phyloP scores from a whole-genome alignment of 495 filamentous ascomycete genomes.

The Platismatia glauca region DNA sequence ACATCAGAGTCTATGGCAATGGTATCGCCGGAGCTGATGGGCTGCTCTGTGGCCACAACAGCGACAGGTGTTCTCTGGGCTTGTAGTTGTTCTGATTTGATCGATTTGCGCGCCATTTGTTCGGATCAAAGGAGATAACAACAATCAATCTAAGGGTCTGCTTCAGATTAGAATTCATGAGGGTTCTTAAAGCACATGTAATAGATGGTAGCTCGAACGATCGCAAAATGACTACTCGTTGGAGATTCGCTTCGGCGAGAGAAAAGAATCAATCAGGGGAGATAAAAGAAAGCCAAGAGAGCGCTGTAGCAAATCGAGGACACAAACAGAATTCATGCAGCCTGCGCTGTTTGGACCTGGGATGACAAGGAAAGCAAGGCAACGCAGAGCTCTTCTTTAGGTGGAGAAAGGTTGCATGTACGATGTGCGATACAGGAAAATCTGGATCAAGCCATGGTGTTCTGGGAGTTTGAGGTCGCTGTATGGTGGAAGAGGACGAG shows the following conservation, averaged over 20 bases:
- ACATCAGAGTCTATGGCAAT: slow-evolving; percentile 8
- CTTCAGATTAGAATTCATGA: too few species aligned
- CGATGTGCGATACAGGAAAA: neutral
- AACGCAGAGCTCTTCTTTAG: neutral
- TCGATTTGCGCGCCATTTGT: slow-evolving; percentile 13
- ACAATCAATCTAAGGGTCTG: too few species aligned
- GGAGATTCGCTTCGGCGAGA: too few species aligned
- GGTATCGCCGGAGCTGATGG: slow-evolving; percentile 13
- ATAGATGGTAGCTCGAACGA: too few species aligned
- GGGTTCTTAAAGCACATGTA: too few species aligned
- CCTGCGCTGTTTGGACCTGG: neutral
- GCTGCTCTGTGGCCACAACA: neutral
- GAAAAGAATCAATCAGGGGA: too few species aligned
- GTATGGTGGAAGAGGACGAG: neutral
- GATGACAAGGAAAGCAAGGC: neutral
- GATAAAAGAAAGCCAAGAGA: too few species aligned
- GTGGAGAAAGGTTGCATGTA: neutral
- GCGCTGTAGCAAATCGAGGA: neutral
- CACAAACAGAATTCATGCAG: neutral
- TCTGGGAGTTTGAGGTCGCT: neutral
- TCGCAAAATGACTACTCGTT: too few species aligned
- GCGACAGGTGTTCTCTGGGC: neutral
- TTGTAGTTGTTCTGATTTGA: slow-evolving; percentile 2
- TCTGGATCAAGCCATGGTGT: neutral
- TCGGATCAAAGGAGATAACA: too few species aligned